Evolutionary conservation across 495 filamentous ascomycete species (phyloP).

Genomic region (Copromyces sp.): DNA sequence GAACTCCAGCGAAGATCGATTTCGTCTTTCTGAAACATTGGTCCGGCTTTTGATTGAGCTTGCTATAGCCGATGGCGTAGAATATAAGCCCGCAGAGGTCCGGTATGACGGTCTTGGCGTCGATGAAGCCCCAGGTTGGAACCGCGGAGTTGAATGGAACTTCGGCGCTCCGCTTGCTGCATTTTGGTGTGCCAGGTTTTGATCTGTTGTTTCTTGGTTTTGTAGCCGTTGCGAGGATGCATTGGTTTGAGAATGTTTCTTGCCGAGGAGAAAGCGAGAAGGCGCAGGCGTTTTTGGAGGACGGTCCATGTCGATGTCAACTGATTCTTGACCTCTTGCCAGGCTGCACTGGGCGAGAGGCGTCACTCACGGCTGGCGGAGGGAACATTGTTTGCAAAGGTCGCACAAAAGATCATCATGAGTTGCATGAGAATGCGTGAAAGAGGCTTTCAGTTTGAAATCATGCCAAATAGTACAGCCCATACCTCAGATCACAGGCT

Average conservation of each 20-base stretch:
- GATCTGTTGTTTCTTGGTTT: neutral
- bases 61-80: conserved; percentile 11
- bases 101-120: conserved; percentile 14
- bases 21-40: conserved; percentile 3
- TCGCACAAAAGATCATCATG: neutral
- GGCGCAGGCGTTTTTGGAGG: neutral
- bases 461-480: neutral
- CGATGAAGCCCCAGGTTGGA: conserved; percentile 15
- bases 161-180: neutral
- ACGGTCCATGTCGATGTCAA: neutral
- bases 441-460: neutral
- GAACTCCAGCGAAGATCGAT: conserved; percentile 19
- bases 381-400: neutral
- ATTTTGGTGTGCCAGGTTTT: neutral
- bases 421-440: neutral
- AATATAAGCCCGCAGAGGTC: conserved; percentile 3
- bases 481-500: neutral
- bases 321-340: neutral
- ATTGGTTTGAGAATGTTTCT: neutral
- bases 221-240: neutral
- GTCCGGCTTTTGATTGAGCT: conserved; percentile 6
- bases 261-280: neutral
- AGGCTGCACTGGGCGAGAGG: neutral
- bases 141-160: conserved; percentile 34
- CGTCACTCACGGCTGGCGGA: neutral